phyloP scores from a whole-genome alignment of 1,139 yeast genomes.

The Nadsonia starkeyi-henricii region DNA sequence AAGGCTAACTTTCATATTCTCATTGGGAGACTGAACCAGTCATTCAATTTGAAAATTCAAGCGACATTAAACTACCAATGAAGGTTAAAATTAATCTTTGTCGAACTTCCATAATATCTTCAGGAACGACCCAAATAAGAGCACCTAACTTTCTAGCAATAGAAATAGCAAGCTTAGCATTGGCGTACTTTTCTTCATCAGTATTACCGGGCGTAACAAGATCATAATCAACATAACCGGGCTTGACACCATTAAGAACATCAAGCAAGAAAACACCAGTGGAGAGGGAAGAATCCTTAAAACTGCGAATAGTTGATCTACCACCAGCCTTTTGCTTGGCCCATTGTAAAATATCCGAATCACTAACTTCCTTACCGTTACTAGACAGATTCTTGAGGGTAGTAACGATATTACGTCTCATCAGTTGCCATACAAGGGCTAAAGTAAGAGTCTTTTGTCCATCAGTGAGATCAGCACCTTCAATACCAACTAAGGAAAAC shows the following conservation, averaged over 20 bases:
- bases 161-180: conserved; percentile 92
- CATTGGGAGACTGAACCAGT: too few relatives aligned
- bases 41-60: conserved; percentile 12
- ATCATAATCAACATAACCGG: conserved; percentile 94
- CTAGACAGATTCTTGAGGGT: conserved; percentile 65
- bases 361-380: conserved; percentile 62
- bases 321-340: conserved; percentile 87
- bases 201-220: conserved; percentile 65
- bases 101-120: conserved; percentile 93
- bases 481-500: conserved; percentile 92
- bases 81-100: conserved; percentile 85
- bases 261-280: conserved; percentile 76
- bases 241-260: conserved; percentile 83
- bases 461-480: conserved; percentile 94
- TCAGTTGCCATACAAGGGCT: conserved; percentile 97
- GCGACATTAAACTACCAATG: conserved; percentile 85
- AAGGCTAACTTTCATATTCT: too few relatives aligned
- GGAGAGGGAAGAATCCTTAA: conserved; percentile 66
- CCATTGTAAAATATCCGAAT: conserved; percentile 83
- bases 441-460: conserved; percentile 81
- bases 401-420: conserved; percentile 86
- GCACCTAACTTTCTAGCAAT: conserved; percentile 98
- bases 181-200: conserved; percentile 81
- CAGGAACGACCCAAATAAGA: conserved; percentile 97
- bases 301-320: conserved; percentile 52